Conservation (phyloP, 768 basidiomycete genomes). For the Mycena chlorophos region DNA sequence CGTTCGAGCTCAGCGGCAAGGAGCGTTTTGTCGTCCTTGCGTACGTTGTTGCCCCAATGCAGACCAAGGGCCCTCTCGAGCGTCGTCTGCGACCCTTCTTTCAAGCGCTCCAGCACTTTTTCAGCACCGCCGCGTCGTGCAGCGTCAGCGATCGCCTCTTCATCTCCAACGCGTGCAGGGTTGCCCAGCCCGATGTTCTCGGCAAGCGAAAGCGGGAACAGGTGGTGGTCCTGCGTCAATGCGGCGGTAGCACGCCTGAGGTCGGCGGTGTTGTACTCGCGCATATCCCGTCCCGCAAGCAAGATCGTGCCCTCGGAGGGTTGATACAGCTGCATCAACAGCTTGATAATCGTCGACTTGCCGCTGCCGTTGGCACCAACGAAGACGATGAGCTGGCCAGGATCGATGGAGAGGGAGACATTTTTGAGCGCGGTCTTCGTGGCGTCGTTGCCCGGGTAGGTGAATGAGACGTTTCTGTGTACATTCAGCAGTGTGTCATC, state of each 20-base stretch:
- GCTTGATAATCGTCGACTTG: constrained; percentile 46
- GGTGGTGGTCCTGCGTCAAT: constrained; percentile 41
- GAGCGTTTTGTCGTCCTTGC: constrained; percentile 18
- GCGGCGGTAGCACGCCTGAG: constrained; percentile 43
- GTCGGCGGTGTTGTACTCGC: constrained; percentile 30
- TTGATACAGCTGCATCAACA: constrained; percentile 39
- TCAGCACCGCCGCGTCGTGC: constrained; percentile 31
- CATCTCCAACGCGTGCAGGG: constrained; percentile 17
- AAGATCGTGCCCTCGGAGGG: constrained; percentile 37
- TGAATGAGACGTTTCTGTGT: constrained; percentile 40
- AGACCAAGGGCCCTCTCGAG: constrained; percentile 10
- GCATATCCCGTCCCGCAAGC: constrained; percentile 26
- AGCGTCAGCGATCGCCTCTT: constrained; percentile 22
- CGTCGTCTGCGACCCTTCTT: constrained; percentile 16
- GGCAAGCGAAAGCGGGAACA: constrained; percentile 38
- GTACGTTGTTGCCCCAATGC: constrained; percentile 8
- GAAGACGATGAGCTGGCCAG: constrained; percentile 46
- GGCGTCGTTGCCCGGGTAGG: constrained; percentile 32
- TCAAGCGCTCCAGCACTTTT: constrained; percentile 14
- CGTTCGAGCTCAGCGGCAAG: constrained; percentile 27
- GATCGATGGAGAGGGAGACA: constrained; percentile 39
- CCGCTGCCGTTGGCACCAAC: constrained; percentile 49
- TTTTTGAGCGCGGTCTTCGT: constrained; percentile 29
- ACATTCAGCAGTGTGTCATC: background rate
- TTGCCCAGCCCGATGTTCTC: constrained; percentile 45